Conservation (phyloP, 2,329 filamentous ascomycete genomes). For the Gnomoniopsis sp. region DNA sequence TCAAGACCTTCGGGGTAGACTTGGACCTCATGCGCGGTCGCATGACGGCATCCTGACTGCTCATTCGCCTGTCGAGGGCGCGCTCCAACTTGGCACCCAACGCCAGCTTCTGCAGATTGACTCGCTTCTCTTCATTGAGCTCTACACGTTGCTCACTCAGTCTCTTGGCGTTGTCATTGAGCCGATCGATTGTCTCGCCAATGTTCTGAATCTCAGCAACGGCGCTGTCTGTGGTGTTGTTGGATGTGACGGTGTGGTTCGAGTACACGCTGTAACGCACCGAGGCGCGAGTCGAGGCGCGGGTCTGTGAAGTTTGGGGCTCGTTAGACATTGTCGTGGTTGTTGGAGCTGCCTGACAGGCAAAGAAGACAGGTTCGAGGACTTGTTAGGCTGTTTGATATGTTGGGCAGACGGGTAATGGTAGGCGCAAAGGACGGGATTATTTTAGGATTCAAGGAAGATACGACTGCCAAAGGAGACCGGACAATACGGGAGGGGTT, state of each 20-base stretch:
- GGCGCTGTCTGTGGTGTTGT: conserved; percentile 51
- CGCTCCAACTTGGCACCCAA: conserved; percentile 88
- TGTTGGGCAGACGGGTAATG: not conserved
- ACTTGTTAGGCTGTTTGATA: not conserved
- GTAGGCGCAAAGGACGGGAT: too few species aligned
- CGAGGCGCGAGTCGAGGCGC: conserved; percentile 53
- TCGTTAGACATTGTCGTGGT: conserved; percentile 4
- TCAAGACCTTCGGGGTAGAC: conserved; percentile 26
- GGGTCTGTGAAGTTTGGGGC: conserved; percentile 35
- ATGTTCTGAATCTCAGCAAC: conserved; percentile 64
- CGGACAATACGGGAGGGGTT: too few species aligned
- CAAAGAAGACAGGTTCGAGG: not conserved
- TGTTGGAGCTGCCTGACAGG: not conserved
- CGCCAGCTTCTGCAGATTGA: conserved; percentile 80
- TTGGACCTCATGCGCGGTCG: conserved; percentile 35
- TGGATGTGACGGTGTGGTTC: conserved; percentile 58
- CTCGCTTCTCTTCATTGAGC: conserved; percentile 74
- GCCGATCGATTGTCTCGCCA: conserved; percentile 75
- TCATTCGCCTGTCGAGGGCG: conserved; percentile 82
- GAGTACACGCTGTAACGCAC: conserved; percentile 59
- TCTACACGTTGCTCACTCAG: conserved; percentile 78
- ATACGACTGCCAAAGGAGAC: not conserved
- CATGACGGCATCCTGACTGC: conserved; percentile 83
- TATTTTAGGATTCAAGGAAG: not conserved
- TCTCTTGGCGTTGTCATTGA: conserved; percentile 73